Evolutionary conservation across 441 rosid genomes (phyloP).

Genomic region (Bocquillonia castaneifolia): DNA sequence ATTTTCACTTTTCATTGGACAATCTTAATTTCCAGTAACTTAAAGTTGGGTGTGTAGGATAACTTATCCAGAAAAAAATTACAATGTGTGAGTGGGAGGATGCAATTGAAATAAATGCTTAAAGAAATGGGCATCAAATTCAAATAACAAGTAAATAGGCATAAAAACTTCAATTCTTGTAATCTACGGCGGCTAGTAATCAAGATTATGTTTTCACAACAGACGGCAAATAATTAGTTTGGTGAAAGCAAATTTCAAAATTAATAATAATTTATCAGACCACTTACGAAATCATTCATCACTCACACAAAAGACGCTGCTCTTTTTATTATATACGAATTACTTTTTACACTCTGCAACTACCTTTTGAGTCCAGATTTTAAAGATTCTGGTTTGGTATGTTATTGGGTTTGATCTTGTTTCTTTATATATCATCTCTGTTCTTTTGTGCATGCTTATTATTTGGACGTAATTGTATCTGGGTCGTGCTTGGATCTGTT

Average conservation of each 20-base stretch:
- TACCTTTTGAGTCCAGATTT: not conserved
- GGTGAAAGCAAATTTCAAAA: not conserved
- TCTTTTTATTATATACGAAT: not conserved
- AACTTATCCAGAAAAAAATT: too few relatives aligned
- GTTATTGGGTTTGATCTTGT: not conserved
- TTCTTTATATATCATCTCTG: not conserved
- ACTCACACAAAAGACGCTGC: too few relatives aligned
- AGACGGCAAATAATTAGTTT: not conserved
- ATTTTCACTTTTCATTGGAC: not conserved
- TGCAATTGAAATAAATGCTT: not conserved
- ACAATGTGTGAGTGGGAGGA: not conserved
- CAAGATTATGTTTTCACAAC: too few relatives aligned
- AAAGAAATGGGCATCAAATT: not conserved
- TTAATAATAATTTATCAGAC: too few relatives aligned
- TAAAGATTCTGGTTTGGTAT: not conserved
- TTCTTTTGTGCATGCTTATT: conserved; percentile 1
- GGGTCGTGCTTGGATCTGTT: conserved; percentile 6
- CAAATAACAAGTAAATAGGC: not conserved
- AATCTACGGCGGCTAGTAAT: not conserved
- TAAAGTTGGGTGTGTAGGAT: too few relatives aligned
- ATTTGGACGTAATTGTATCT: not conserved
- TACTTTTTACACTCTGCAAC: conserved; percentile 4
- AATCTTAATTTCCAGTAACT: not conserved
- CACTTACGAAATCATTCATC: not conserved
- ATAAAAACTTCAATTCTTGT: not conserved